Conservation (phyloP, 2,329 filamentous ascomycete species). For the Colletotrichum magnum region DNA sequence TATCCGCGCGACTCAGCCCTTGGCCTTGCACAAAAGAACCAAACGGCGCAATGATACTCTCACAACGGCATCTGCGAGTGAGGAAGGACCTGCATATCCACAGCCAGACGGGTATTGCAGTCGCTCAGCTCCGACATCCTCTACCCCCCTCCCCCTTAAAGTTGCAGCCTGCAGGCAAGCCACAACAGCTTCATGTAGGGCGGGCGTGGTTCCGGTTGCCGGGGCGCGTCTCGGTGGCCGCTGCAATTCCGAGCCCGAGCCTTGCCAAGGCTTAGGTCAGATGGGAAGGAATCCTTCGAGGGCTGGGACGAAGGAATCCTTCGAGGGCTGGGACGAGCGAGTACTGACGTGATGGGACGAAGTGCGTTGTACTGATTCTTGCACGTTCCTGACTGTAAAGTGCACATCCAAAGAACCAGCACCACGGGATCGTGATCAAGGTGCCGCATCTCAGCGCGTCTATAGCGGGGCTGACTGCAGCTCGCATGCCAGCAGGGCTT, state of each 20-base stretch:
- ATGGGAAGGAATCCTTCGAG: slow-evolving; percentile 17
- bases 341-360: background rate
- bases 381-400: background rate
- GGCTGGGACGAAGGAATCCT: slow-evolving; percentile 12
- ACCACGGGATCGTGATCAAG: background rate
- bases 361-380: background rate
- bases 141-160: background rate
- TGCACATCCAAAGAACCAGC: background rate
- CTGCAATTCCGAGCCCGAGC: background rate
- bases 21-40: background rate
- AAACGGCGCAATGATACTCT: slow-evolving; percentile 15
- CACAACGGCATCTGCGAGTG: background rate
- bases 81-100: no score
- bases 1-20: background rate
- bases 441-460: background rate
- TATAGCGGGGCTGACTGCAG: background rate
- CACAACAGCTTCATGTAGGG: background rate
- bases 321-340: slow-evolving; percentile 3
- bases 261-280: slow-evolving; percentile 16
- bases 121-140: background rate
- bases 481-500: background rate
- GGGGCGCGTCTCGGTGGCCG: background rate
- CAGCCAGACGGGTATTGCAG: no score
- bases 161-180: background rate
- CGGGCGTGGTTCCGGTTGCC: background rate